Base-by-base conservation (phyloP, 768 basidiomycete species). In the Mycena filopes region DNA sequence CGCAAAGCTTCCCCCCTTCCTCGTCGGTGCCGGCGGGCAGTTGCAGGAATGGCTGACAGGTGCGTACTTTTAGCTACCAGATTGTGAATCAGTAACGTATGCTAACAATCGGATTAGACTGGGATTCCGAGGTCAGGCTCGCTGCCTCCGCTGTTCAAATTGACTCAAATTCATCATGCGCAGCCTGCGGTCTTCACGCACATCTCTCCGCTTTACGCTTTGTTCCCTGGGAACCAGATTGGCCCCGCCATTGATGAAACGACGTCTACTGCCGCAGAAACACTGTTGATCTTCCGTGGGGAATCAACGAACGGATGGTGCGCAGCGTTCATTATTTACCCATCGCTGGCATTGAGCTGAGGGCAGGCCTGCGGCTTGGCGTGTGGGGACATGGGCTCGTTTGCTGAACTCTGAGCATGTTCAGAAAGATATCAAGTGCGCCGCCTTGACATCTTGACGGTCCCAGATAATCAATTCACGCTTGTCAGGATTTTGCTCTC, bases 21-120 rank as follows among this genome's bases (percentile, higher is more conserved):
- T 61, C 15, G 59, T 69, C 25, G 65, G 64, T 20, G 56, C 68
- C 6, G 47, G 58, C 2, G 68, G 68, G 9, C 60, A 65, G 48
- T 29, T 69, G 45, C 64, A 66, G 40, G 69, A 70, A 53, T 70
- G 62, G 61, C 50, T 65, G 8, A 47, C 55, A 45, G 69, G 66
- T 62, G 0, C 18, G 60, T 47, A 16, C 21, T n/a, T n/a, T 50
- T 66, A 57, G 20, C 23, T 59, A 15, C 43, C 57, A 12, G 40
- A 64, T 36, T 41, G 46, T 45, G 46, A 25, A 15, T 41, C 54
- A n/a, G n/a, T n/a, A n/a, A n/a, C n/a, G n/a, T n/a, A n/a, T 23
- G 6, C 21, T 26, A 26, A 40, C 23, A 18, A 23, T 57, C 20
- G 2, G 2, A 46, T 20, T 13, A 58, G 56, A 58, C 23, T 58